Evolutionary conservation across 2,329 filamentous ascomycete genomes (phyloP), one percentile per base, ranked within the genome.

Genomic region (Colletotrichum australisinense): DNA sequence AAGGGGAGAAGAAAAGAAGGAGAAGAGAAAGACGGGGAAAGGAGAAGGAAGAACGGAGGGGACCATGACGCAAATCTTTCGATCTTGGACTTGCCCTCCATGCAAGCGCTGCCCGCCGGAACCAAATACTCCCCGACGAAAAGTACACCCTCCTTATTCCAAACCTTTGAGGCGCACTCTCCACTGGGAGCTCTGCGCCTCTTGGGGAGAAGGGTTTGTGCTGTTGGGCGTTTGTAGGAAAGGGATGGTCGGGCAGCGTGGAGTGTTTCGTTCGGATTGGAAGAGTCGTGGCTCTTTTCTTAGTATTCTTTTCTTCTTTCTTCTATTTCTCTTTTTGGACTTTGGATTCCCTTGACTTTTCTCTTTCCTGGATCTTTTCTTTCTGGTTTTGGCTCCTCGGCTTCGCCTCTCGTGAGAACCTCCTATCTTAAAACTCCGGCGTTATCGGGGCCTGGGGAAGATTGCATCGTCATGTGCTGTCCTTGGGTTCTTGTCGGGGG

Each of bases 391-490:
- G 38, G 64, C 64, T 63, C 74, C 76, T 72, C n/a, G 76, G 75
- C 74, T 72, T 63, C 56, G 65, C 49, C 62, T 24, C 42, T 52
- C 64, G 56, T 69, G 62, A 69, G 53, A 58, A 58, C 60, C 35
- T 12, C 49, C 26, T 65, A 52, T 62, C 60, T 67, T 22, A 1
- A 5, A 28, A 42, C 38, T 42, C 26, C 26, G 70, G 55, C 70
- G 59, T 56, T 55, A 70, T 71, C 66, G 67, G 70, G 65, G 55
- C 59, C 58, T 24, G 30, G 71, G 71, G 73, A 62, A 35, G 28
- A 19, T 75, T 75, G 76, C 80, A 82, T 80, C 81, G 83, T 78
- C 81, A 83, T 79, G 79, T 84, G 81, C 78, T 74, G 63, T 73
- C 58, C 55, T 63, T 46, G 38, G 38, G 64, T 53, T 56, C 53